Evolutionary conservation across 2,329 filamentous ascomycete genomes (phyloP), one percentile per base, ranked within the genome.

Genomic region (Trichoderma lentiforme): DNA sequence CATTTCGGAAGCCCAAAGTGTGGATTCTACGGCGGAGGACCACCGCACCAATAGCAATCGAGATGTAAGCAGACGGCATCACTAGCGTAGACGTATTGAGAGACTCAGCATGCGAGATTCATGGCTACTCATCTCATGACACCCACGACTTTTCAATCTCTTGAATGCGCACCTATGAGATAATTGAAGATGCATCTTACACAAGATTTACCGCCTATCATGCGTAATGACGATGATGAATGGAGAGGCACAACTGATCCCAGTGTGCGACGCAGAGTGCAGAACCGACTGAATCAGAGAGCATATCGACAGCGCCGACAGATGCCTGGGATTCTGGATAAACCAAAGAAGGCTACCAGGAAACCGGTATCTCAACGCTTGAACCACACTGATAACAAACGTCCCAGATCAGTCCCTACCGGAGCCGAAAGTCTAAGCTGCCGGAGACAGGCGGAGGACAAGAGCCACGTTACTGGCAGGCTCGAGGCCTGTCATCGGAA

Each of bases 281-380:
- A 69, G 57, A 53, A 69, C 58, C 34, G 66, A 18, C 39, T 69
- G n/a, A 69, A 69, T 12, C 66, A 69, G 15, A 69, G 66, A 36
- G 39, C 57, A 28, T 70, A 70, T 70, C 66, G 66, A 24, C 39
- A 34, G 6, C 57, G 66, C 12, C 14, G 57, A 47, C 56, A 28
- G 18, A 47, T 28, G 9, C 56, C 36, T 21, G n/a, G 11, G 15
- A 21, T 12, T 8, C 1, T 2, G 21, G 6, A 24, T 26, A 18
- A 28, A 12, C 4, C 36, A 7, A 36, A 34, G 3, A 61, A 4
- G 21, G 9, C 28, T 34, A 39, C n/a, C 14, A 34, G n/a, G 11
- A 60, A 60, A 34, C n/a, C 3, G 4, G 9, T 32, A 36, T 2
- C 36, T 32, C 47, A 28, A 8, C 12, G 8, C 8, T 28, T 47